Base-by-base conservation (phyloP, 345 rosid genomes). In the Firmiana major region DNA sequence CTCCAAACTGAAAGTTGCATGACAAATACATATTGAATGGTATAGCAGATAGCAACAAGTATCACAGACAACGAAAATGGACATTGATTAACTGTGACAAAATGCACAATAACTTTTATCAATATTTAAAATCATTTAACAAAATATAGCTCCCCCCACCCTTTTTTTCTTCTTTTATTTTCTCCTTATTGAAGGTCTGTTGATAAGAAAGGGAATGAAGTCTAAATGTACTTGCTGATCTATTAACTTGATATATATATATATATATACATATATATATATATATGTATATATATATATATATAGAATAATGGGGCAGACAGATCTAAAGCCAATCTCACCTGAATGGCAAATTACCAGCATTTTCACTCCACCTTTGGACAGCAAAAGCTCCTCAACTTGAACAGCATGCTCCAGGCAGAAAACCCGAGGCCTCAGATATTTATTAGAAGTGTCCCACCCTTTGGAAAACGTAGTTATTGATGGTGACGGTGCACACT, bases 261-360 rank as follows among this genome's bases (percentile, higher is more conserved):
- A n/a, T n/a, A n/a, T n/a, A n/a, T n/a, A n/a, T n/a, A n/a, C n/a
- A n/a, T n/a, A n/a, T n/a, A n/a, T n/a, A n/a, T n/a, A n/a, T n/a
- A n/a, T n/a, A n/a, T n/a, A n/a, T n/a, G n/a, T n/a, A n/a, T n/a
- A n/a, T n/a, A n/a, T n/a, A n/a, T n/a, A n/a, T n/a, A n/a, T n/a
- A n/a, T n/a, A 34, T 5, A 36, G 46, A 34, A 10, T 46, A 45
- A n/a, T 8, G 24, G 54, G 31, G 54, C 21, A 62, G 66, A 64
- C 9, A 48, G 36, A 63, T 38, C 5, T 71, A 69, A 74, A 78
- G 54, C 40, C 77, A 26, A 65, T 45, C 85, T 85, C 74, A 97
- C 99, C 99, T 85, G 95, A 91, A 87, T 97, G 99, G 84, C 99
- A 97, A 79, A 97, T 92, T 43, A 92, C 84, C 84, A 91, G 88